These are phyloP conservation scores for Aspergillus puulaauensis DNA, from an alignment of 2,329 filamentous ascomycete genomes.

Conservation along the genomic window DNA sequence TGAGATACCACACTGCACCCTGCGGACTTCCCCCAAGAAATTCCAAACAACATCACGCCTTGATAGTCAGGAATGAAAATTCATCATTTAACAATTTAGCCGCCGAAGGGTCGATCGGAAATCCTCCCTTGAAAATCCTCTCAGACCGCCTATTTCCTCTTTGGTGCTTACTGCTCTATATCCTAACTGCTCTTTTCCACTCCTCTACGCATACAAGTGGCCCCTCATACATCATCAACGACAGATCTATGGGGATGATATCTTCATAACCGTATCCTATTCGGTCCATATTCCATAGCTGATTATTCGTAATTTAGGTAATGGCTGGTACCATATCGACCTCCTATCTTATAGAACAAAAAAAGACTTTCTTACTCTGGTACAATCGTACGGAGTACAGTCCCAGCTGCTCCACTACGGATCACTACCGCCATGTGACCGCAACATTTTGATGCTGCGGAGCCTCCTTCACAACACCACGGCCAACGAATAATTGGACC, in stretches of 20 bases:
- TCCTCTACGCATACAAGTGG: background rate
- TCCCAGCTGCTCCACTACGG: background rate
- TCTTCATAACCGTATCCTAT: background rate
- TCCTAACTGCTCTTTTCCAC: background rate
- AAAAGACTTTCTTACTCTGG: background rate
- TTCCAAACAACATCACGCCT: background rate
- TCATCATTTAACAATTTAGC: background rate
- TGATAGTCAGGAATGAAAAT: background rate
- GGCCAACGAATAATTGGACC: background rate
- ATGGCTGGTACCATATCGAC: background rate
- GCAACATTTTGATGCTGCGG: background rate
- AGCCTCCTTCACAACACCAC: background rate
- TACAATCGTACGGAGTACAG: background rate
- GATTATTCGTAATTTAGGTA: background rate
- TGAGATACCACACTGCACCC: background rate
- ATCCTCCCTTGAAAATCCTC: background rate
- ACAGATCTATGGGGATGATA: background rate
- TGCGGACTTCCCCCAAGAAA: background rate
- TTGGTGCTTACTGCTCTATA: background rate
- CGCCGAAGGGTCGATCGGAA: background rate
- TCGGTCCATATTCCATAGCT: background rate
- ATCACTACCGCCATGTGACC: constrained; percentile 4
- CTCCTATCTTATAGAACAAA: background rate
- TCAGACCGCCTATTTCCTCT: constrained; percentile 1
- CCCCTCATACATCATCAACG: background rate